Conservation (phyloP, 192 early-diverging fungal species). For the Endogone sp. region DNA sequence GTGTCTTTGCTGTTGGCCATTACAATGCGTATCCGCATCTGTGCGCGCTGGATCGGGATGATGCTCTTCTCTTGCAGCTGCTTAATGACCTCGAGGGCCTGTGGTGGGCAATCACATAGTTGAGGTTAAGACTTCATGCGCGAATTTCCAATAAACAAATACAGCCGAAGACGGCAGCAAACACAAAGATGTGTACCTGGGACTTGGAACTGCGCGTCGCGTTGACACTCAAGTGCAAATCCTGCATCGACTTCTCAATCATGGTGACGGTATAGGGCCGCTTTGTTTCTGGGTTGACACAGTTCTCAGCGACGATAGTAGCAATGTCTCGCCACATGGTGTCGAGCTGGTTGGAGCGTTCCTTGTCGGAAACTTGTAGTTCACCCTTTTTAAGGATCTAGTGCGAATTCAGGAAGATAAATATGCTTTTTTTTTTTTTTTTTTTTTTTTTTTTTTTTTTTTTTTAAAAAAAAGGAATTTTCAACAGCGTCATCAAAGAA, state of each 20-base stretch:
- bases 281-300: conserved; percentile 93
- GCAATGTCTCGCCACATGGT: conserved; percentile 89
- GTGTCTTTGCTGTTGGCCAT: conserved; percentile 76
- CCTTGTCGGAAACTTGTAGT: conserved; percentile 95
- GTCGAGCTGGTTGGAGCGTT: conserved; percentile 82
- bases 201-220: conserved; percentile 86
- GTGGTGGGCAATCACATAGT: no score
- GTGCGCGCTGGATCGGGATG: conserved; percentile 91
- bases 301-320: conserved; percentile 91
- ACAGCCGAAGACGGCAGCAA: neutral
- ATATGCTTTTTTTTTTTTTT: no score
- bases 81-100: conserved; percentile 90
- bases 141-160: conserved; percentile 8
- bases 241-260: conserved; percentile 97
- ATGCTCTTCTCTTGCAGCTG: conserved; percentile 84
- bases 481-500: no score
- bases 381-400: conserved; percentile 95
- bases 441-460: no score
- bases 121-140: no score
- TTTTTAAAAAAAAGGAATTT: no score
- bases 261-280: conserved; percentile 95
- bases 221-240: conserved; percentile 90
- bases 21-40: conserved; percentile 85
- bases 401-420: neutral
- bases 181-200: conserved; percentile 40